Conservation (phyloP, 2,329 filamentous ascomycete species). For the Colletotrichum sp. region DNA sequence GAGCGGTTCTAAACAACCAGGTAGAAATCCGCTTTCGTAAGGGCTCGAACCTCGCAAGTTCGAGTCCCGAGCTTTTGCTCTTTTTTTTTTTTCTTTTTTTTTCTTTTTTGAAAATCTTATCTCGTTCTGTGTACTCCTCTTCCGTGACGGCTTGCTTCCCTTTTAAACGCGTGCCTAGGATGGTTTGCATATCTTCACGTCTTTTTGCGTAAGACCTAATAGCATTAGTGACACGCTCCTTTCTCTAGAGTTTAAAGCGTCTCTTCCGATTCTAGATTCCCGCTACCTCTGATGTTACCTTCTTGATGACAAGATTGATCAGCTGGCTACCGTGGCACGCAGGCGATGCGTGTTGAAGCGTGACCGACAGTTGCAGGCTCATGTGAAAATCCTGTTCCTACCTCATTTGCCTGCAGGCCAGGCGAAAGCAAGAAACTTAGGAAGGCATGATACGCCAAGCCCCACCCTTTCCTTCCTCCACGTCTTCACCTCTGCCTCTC, state of each 20-base stretch:
- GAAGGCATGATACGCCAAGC: rapidly evolving
- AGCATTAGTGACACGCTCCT: no score
- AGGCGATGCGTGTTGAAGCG: no score
- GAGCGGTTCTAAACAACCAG: not conserved
- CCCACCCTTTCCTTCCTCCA: not conserved
- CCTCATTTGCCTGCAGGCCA: not conserved
- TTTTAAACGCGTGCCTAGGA: no score
- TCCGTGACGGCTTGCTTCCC: no score
- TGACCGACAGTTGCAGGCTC: not conserved
- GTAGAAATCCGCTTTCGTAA: not conserved
- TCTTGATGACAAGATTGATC: no score
- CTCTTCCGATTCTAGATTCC: no score
- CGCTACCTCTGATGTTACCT: no score
- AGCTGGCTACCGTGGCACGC: no score
- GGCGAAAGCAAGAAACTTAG: rapidly evolving
- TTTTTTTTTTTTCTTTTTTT: not conserved
- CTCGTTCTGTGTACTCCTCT: no score
- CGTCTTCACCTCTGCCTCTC: not conserved
- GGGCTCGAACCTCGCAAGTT: not conserved
- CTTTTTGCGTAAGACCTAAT: no score
- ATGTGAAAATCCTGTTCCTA: not conserved
- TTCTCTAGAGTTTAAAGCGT: no score
- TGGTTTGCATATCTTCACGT: no score
- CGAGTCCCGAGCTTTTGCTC: not conserved
- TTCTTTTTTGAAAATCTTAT: not conserved